Evolutionary conservation across 176 grass and related monocot genomes (phyloP), one percentile per base, ranked within the genome.

Genomic region (Oryza officinalis): DNA sequence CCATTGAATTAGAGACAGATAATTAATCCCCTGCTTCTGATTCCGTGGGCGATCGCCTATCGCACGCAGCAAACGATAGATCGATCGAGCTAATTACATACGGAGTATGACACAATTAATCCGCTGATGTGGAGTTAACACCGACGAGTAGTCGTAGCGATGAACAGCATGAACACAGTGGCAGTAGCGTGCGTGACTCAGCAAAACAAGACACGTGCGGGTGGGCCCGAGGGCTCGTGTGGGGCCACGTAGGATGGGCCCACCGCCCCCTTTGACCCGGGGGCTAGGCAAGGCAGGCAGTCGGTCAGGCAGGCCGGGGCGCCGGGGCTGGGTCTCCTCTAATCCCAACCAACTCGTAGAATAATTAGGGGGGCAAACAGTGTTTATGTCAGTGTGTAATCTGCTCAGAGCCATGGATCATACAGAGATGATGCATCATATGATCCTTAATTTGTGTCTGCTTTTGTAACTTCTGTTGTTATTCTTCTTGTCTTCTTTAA

Each of bases 261-360:
- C 83, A 66, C 65, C 15, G 0, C 0, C 27, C 94, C 94, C 38
- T 46, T 91, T 93, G 91, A 97, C 94, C 94, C 84, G 91, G 18
- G 82, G 71, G 52, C 18, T 57, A 9, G 52, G 52, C 17, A n/a
- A 57, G 52, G 52, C 52, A 73, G 17, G 80, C 86, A 67, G 71
- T 74, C 69, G 68, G 69, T 78, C 85, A 83, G 90, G 59, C 87
- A 82, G 84, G 61, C 80, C 38, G 70, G 54, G 64, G 72, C 77
- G 28, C 94, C 84, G 91, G 91, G 68, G 28, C 89, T 54, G 91
- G 94, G 94, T 96, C 89, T 82, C 94, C 91, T 86, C 64, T 28
- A 22, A 65, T n/a, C 81, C 91, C 76, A 88, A 84, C 92, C 15
- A 72, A 82, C 77, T 12, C 32, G 27, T 73, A 79, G 69, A 79